These are phyloP conservation scores for Gossypium gossypioides DNA, from an alignment of 441 rosid genomes.

Conservation along the genomic window DNA sequence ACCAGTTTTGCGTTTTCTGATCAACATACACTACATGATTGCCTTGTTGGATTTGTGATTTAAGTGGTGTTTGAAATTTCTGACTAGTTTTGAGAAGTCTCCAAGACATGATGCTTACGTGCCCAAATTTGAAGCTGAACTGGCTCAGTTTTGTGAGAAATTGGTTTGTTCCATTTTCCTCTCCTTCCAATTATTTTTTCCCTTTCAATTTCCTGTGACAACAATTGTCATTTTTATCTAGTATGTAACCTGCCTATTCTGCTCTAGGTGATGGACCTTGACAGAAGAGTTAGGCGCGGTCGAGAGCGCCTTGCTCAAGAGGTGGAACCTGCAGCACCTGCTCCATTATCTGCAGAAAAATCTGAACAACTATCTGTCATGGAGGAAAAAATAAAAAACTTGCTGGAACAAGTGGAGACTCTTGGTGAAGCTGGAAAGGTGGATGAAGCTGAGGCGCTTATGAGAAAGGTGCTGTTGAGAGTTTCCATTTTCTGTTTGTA, in stretches of 20 bases:
- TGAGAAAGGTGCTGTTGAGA: conserved; percentile 67
- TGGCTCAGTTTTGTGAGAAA: conserved; percentile 82
- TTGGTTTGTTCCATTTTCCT: conserved; percentile 43
- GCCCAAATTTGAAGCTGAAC: conserved; percentile 85
- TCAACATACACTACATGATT: neutral
- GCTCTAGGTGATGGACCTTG: conserved; percentile 80
- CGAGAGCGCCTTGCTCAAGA: conserved; percentile 89
- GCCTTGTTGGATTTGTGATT: neutral
- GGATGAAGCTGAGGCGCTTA: conserved; percentile 96
- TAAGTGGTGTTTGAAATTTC: conserved; percentile 14
- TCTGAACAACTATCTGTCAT: conserved; percentile 68
- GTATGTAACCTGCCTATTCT: neutral
- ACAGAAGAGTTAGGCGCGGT: conserved; percentile 91
- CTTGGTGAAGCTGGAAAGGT: conserved; percentile 98
- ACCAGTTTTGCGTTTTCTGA: neutral
- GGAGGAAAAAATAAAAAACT: conserved; percentile 84
- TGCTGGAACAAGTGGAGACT: conserved; percentile 87
- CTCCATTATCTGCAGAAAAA: conserved; percentile 67
- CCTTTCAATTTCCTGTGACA: neutral
- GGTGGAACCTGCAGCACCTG: conserved; percentile 63
- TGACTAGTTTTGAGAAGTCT: conserved; percentile 71
- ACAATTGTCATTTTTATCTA: neutral
- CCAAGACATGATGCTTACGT: conserved; percentile 67
- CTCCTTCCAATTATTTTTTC: neutral
- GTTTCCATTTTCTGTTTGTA: neutral